These are phyloP conservation scores for Populus hybrid DNA, from an alignment of 441 rosid species.

Conservation along the genomic window DNA sequence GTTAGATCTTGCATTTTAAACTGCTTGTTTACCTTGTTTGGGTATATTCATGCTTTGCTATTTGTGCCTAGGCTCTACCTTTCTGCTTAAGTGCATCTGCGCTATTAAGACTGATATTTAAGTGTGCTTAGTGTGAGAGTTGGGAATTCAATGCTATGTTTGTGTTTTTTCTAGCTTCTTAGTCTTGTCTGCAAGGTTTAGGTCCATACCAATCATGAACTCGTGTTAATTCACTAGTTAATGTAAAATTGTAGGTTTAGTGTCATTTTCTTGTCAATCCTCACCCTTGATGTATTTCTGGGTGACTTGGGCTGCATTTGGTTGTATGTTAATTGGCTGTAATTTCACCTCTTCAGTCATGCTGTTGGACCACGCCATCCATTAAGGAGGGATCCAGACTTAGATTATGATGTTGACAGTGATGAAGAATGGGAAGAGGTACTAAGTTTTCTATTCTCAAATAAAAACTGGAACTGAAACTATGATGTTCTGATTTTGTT, in stretches of 20 bases:
- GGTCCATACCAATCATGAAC: neutral
- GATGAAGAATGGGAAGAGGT: conserved; percentile 99
- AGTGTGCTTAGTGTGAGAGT: neutral
- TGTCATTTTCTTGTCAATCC: neutral
- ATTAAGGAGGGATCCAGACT: conserved; percentile 65
- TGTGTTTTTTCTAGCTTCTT: neutral
- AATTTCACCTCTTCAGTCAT: conserved; percentile 33
- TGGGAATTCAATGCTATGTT: neutral
- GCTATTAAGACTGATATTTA: neutral
- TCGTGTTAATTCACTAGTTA: neutral
- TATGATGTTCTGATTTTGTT: conserved; percentile 13
- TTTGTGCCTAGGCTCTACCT: neutral
- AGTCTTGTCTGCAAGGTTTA: neutral
- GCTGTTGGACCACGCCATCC: conserved; percentile 68
- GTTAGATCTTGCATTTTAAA: neutral
- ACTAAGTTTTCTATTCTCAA: conserved; percentile 6
- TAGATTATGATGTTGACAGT: conserved; percentile 83
- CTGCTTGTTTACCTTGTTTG: neutral
- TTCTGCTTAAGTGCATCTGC: neutral
- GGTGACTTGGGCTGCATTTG: neutral
- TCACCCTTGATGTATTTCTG: conserved; percentile 2
- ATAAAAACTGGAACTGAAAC: conserved; percentile 6
- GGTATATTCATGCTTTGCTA: neutral
- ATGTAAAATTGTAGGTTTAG: neutral
- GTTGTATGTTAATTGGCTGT: neutral